Conservation (phyloP, 495 filamentous ascomycete genomes). For the Durotheca rogersii region DNA sequence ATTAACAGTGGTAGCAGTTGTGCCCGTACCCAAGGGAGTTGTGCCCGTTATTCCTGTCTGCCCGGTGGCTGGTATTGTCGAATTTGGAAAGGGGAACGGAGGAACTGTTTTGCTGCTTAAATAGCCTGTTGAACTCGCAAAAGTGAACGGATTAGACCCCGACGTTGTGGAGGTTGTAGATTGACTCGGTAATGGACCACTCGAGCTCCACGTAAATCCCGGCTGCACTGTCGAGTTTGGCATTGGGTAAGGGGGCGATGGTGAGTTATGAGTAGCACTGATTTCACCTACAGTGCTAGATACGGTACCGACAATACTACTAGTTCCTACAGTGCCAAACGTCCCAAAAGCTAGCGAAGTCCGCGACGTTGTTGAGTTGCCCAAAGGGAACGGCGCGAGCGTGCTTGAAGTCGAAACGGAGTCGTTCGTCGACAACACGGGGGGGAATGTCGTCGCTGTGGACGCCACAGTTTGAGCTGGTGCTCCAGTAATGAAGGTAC, state of each 20-base stretch:
- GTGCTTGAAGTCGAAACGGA: conserved; percentile 14
- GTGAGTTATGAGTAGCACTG: conserved; percentile 3
- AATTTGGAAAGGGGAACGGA: conserved; percentile 36
- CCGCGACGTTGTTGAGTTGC: conserved; percentile 25
- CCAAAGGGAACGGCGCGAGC: conserved; percentile 19
- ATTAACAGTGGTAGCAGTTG: background rate
- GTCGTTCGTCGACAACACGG: conserved; percentile 5
- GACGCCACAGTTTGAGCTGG: background rate
- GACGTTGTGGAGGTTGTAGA: conserved; percentile 16
- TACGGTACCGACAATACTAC: conserved; percentile 3
- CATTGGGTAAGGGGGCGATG: conserved; percentile 5
- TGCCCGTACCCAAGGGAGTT: background rate
- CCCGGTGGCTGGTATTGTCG: conserved; percentile 16
- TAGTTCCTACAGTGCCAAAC: conserved; percentile 7
- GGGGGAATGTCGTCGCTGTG: conserved; percentile 4
- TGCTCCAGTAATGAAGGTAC: conserved; percentile 5
- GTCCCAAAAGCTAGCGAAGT: conserved; percentile 10
- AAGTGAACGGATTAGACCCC: conserved; percentile 9
- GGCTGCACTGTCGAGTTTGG: conserved; percentile 13
- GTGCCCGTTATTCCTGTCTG: conserved; percentile 13
- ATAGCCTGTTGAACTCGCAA: conserved; percentile 16
- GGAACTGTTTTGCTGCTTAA: conserved; percentile 10
- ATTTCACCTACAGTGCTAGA: conserved; percentile 5
- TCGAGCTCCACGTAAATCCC: conserved; percentile 12
- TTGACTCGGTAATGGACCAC: background rate